Evolutionary conservation across 306 rosid genomes (phyloP), one percentile per base, ranked within the genome.

Genomic region (Casuarina equisetifolia): DNA sequence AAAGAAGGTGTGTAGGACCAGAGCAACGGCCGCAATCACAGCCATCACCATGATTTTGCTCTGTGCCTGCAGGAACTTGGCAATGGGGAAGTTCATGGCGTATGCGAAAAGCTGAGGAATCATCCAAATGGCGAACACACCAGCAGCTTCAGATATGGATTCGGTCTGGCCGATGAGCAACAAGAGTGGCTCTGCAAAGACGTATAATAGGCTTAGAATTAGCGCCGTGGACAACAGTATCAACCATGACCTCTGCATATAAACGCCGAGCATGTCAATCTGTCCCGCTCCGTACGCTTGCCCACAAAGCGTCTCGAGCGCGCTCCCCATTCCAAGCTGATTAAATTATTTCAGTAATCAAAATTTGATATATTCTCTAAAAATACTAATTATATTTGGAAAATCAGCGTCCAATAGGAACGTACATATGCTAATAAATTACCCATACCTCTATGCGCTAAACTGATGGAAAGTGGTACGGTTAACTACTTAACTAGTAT

Each of bases 261-360:
- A 94, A 13, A 90, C 74, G 3, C 98, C 98, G 7, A 94, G 69
- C 98, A 94, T 92, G 3, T 91, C 85, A 1, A 89, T 4, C 70
- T 91, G 87, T 6, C 98, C 95, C 0, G 95, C 97, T 38, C 98
- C 98, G 2, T 73, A 83, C 0, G 98, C 97, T 80, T 94, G 98
- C 13, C 98, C 98, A 50, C 98, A 94, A 0, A 94, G 86, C 4
- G 98, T 94, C 46, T 92, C 98, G 40, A 94, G 80, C 2, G 97
- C 98, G 40, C 97, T 94, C 35, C 97, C 98, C 98, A 94, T 94
- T 9, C 98, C 98, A 5, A 92, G 78, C 98, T 91, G 73, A 50
- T 8, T 19, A 42, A 46, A 51, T 13, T 25, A 25, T 25, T 25
- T 25, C 51, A 10, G 36, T 36, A 16, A 72, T 19, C n/a, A 73